A percentile compares a stretch with the other conserved stretches of the same genome.
These are phyloP conservation scores for Microthyrium microscopicum DNA, from an alignment of 2,329 filamentous ascomycete species.

Conservation along the genomic window DNA sequence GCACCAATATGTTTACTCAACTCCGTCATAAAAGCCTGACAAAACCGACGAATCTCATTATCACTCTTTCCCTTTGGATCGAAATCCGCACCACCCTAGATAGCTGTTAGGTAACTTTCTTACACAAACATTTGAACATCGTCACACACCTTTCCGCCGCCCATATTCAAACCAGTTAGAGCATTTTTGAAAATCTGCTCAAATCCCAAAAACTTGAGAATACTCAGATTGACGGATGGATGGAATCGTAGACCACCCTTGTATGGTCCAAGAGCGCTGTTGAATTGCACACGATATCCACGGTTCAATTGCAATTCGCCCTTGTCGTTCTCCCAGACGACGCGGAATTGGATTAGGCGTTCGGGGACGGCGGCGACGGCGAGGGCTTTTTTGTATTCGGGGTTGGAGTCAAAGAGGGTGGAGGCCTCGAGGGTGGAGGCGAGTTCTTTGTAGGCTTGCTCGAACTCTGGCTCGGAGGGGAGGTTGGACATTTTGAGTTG, in stretches of 20 bases:
- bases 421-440: constrained; percentile 87
- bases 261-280: constrained; percentile 92
- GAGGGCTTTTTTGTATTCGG: constrained; percentile 85
- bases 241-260: constrained; percentile 95
- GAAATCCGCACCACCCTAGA: constrained; percentile 95
- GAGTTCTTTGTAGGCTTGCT: constrained; percentile 99
- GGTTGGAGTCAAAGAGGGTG: constrained; percentile 81
- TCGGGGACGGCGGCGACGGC: constrained; percentile 80
- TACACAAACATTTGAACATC: no score
- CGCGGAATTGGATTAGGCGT: constrained; percentile 92
- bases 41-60: constrained; percentile 95
- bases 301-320: constrained; percentile 81
- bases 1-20: constrained; percentile 91
- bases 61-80: constrained; percentile 98
- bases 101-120: constrained; percentile 85
- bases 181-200: constrained; percentile 99
- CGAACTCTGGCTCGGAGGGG: constrained; percentile 83
- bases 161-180: constrained; percentile 65
- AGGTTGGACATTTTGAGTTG: constrained; percentile 80
- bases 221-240: constrained; percentile 61
- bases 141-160: background rate
- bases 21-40: constrained; percentile 89
- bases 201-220: constrained; percentile 93
- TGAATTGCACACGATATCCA: constrained; percentile 95
- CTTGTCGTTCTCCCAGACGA: constrained; percentile 92